phyloP scores from a whole-genome alignment of 257 asterid genomes.

The Jasminum sambac region DNA sequence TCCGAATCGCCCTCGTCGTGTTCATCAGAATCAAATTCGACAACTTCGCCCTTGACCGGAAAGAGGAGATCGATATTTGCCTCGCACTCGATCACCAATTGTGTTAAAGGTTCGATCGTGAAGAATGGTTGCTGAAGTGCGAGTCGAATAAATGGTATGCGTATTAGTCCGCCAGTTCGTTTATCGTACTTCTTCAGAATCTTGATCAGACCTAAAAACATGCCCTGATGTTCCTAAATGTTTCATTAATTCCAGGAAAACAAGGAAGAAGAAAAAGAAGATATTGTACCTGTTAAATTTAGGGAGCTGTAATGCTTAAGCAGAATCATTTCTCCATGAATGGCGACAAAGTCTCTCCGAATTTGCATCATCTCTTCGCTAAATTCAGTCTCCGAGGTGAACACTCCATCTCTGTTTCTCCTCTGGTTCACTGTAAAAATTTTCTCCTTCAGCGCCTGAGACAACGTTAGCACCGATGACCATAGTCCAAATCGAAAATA shows the following conservation, averaged over 20 bases:
- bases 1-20: conserved; percentile 29
- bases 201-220: conserved; percentile 66
- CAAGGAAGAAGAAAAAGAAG: conserved; percentile 16
- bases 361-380: conserved; percentile 65
- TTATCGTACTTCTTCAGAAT: conserved; percentile 93
- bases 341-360: conserved; percentile 75
- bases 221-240: conserved; percentile 1
- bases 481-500: background rate
- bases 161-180: conserved; percentile 72
- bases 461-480: conserved; percentile 18
- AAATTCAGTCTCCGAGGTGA: conserved; percentile 56
- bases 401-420: conserved; percentile 33
- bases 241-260: conserved; percentile 8
- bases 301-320: conserved; percentile 88
- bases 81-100: conserved; percentile 78
- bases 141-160: conserved; percentile 68
- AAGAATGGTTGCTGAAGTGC: conserved; percentile 92
- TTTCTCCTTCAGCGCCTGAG: conserved; percentile 74
- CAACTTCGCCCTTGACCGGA: conserved; percentile 74
- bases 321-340: conserved; percentile 96
- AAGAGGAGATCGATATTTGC: conserved; percentile 72
- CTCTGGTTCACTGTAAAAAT: conserved; percentile 60
- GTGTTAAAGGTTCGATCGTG: conserved; percentile 68
- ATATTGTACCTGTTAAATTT: conserved; percentile 76
- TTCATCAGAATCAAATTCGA: conserved; percentile 44